Evolutionary conservation across 1,139 yeast genomes (phyloP).

Genomic region (Hyphopichia pseudoburtonii): DNA sequence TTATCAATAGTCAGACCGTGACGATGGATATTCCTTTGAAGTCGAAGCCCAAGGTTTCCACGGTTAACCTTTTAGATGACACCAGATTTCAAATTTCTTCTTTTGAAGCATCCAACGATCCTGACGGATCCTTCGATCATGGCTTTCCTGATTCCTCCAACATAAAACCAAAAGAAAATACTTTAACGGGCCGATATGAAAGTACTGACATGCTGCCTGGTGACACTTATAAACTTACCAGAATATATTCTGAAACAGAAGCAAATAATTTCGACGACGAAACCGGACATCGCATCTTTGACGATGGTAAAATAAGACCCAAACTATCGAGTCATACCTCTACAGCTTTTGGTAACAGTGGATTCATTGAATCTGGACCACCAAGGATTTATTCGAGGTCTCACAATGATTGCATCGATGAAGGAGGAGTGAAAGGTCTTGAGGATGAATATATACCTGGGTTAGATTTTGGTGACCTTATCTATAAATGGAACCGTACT

Average conservation of each 20-base stretch:
- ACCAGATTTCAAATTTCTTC: slow-evolving; percentile 16
- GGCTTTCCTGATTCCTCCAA: background rate
- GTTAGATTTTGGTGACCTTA: slow-evolving; percentile 49
- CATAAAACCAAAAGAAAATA: background rate
- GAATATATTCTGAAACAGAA: slow-evolving; percentile 59
- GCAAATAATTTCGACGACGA: slow-evolving; percentile 51
- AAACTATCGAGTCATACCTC: slow-evolving; percentile 14
- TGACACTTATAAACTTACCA: slow-evolving; percentile 28
- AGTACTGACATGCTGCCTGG: slow-evolving; percentile 1
- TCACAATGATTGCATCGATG: slow-evolving; percentile 25
- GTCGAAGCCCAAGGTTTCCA: slow-evolving; percentile 43
- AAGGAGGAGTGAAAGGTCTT: slow-evolving; percentile 37
- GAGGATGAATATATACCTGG: slow-evolving; percentile 77
- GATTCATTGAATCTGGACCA: slow-evolving; percentile 10
- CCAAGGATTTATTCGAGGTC: slow-evolving; percentile 31
- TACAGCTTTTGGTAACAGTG: background rate
- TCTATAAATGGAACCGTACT: slow-evolving; percentile 36
- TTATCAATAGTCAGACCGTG: too few relatives aligned
- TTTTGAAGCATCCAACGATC: slow-evolving; percentile 4
- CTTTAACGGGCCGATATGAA: background rate
- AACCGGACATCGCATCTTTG: slow-evolving; percentile 50
- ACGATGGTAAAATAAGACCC: slow-evolving; percentile 50
- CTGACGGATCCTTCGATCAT: background rate
- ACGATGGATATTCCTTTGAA: slow-evolving; percentile 42
- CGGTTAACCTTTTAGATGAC: slow-evolving; percentile 33